A percentile compares a stretch with the other conserved stretches of the same genome.
Conservation (phyloP, 2,329 filamentous ascomycete species). For the Orbilia oligospora region DNA sequence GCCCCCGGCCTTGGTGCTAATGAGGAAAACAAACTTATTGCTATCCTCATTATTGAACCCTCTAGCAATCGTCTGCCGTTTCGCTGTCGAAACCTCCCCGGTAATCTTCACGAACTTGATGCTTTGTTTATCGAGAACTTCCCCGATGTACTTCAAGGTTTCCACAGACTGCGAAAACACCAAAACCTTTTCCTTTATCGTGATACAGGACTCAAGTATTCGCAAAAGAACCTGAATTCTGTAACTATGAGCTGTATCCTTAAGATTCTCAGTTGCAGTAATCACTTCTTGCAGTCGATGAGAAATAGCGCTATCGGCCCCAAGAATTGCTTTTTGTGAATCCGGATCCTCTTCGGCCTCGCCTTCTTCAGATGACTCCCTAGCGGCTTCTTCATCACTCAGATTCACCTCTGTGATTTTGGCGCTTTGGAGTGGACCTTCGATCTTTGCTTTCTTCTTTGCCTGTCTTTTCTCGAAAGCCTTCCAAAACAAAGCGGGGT, state of each 20-base stretch:
- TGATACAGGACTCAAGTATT: slow-evolving; percentile 78
- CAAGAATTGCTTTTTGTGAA: slow-evolving; percentile 17
- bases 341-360: slow-evolving; percentile 41
- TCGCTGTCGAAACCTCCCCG: slow-evolving; percentile 73
- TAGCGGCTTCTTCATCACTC: slow-evolving; percentile 8
- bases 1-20: slow-evolving; percentile 86
- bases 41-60: slow-evolving; percentile 76
- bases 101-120: slow-evolving; percentile 75
- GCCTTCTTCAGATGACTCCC: slow-evolving; percentile 57
- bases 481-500: slow-evolving; percentile 39
- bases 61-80: slow-evolving; percentile 76
- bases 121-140: slow-evolving; percentile 64
- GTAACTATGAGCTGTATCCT: slow-evolving; percentile 72
- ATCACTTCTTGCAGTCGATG: slow-evolving; percentile 18
- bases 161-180: slow-evolving; percentile 82
- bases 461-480: slow-evolving; percentile 8
- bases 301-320: slow-evolving; percentile 62
- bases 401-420: background rate
- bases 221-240: slow-evolving; percentile 78
- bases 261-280: slow-evolving; percentile 62
- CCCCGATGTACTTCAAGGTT: slow-evolving; percentile 67
- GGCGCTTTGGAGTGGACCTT: background rate
- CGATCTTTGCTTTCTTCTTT: slow-evolving; percentile 1
- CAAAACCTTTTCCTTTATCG: slow-evolving; percentile 79
- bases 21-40: slow-evolving; percentile 75